Percentiles rank a stretch among this genome's conserved stretches.
These are phyloP conservation scores for Priceomyces melissophilus DNA, from an alignment of 805 yeast species.

Conservation along the genomic window DNA sequence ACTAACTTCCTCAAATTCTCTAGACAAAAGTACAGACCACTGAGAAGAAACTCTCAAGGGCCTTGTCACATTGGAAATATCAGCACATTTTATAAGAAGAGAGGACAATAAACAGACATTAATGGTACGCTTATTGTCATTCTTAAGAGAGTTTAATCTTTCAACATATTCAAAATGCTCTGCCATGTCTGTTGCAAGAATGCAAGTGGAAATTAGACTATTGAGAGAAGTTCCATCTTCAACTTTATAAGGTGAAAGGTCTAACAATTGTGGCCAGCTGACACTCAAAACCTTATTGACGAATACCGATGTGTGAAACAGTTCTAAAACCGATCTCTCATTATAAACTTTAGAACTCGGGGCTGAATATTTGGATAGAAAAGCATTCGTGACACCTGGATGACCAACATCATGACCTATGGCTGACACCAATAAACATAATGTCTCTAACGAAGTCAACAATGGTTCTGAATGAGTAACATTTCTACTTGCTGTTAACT, in stretches of 20 bases:
- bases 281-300: conserved; percentile 32
- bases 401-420: conserved; percentile 96
- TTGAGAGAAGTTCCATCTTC: conserved; percentile 16
- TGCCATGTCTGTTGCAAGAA: conserved; percentile 83
- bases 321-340: conserved; percentile 72
- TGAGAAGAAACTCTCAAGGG: conserved; percentile 70
- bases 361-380: conserved; percentile 55
- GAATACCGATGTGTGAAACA: conserved; percentile 73
- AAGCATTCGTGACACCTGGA: conserved; percentile 89
- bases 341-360: conserved; percentile 63
- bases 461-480: conserved; percentile 19
- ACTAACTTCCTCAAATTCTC: conserved; percentile 72
- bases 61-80: conserved; percentile 88
- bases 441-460: conserved; percentile 39
- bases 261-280: conserved; percentile 34
- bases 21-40: conserved; percentile 80
- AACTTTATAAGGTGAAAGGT: conserved; percentile 8
- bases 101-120: conserved; percentile 51
- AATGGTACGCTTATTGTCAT: conserved; percentile 14
- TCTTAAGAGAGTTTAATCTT: conserved; percentile 38
- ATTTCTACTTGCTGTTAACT: conserved; percentile 2
- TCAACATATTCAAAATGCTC: conserved; percentile 71
- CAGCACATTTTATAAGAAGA: conserved; percentile 87
- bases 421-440: conserved; percentile 72
- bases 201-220: conserved; percentile 32